Percentiles rank a stretch among this genome's conserved stretches.
phyloP scores from a whole-genome alignment of 441 rosid genomes.

The Erysimum cheiri region DNA sequence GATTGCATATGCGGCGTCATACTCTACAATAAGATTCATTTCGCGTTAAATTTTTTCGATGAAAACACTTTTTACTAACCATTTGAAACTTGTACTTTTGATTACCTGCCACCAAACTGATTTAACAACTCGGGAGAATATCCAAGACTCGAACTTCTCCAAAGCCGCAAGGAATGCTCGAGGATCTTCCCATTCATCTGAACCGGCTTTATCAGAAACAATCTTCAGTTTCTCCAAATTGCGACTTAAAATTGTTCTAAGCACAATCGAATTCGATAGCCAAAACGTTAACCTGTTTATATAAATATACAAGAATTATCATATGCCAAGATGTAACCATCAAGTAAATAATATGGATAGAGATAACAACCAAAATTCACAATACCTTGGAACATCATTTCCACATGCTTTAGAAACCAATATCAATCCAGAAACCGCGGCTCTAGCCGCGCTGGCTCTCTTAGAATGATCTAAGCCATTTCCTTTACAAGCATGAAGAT shows the following conservation, averaged over 20 bases:
- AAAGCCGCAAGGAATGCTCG: constrained; percentile 61
- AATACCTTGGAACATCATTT: constrained; percentile 90
- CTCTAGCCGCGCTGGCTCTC: constrained; percentile 79
- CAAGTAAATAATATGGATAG: too few relatives aligned
- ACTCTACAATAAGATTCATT: constrained; percentile 57
- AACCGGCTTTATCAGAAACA: constrained; percentile 33
- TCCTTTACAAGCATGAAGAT: constrained; percentile 74
- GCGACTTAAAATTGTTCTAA: constrained; percentile 71
- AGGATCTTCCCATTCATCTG: constrained; percentile 79
- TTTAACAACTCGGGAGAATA: constrained; percentile 85
- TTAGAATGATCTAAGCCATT: constrained; percentile 46
- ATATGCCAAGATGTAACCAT: too few relatives aligned
- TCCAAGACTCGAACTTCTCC: constrained; percentile 92
- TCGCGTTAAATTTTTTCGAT: neutral
- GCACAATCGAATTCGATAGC: constrained; percentile 80
- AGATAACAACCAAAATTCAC: neutral
- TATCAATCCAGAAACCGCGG: constrained; percentile 77
- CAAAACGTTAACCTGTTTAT: constrained; percentile 84
- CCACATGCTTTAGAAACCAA: constrained; percentile 95
- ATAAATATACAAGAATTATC: constrained; percentile 6
- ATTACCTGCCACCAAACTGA: constrained; percentile 98
- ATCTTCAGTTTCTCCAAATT: constrained; percentile 48
- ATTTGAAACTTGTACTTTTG: neutral
- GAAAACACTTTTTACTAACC: constrained; percentile 24
- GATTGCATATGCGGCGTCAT: constrained; percentile 91